A percentile compares a stretch with the other conserved stretches of the same genome.
These are phyloP conservation scores for Xylariaceae sp. DNA, from an alignment of 2,329 filamentous ascomycete genomes.

Conservation along the genomic window DNA sequence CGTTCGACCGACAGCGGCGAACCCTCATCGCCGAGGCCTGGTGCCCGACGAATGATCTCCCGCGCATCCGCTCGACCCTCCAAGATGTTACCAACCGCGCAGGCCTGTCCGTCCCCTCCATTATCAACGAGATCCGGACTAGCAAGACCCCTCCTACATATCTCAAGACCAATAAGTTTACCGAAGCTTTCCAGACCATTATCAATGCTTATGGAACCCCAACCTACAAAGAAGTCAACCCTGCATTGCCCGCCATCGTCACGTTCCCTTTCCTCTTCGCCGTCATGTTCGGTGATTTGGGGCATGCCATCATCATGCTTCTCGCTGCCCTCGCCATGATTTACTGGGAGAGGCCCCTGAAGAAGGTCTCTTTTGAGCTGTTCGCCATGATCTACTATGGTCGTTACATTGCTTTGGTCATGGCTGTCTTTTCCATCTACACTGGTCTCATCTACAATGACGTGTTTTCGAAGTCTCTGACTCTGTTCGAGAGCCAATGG, in stretches of 20 bases:
- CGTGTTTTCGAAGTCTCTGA: conserved; percentile 89
- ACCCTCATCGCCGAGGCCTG: conserved; percentile 97
- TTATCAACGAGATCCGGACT: conserved; percentile 95
- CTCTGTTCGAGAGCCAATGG: conserved; percentile 88
- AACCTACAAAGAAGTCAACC: conserved; percentile 96
- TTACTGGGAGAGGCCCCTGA: conserved; percentile 88
- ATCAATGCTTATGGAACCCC: conserved; percentile 98
- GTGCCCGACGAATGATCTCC: conserved; percentile 89
- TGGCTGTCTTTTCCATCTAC: conserved; percentile 96
- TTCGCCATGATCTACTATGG: conserved; percentile 99
- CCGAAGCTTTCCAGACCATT: conserved; percentile 96
- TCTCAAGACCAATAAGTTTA: conserved; percentile 98
- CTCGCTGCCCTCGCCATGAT: conserved; percentile 86
- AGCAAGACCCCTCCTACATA: conserved; percentile 98
- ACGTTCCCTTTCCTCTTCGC: conserved; percentile 99
- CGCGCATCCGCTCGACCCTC: conserved; percentile 85
- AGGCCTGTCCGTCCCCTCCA: conserved; percentile 93
- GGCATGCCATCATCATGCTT: conserved; percentile 89
- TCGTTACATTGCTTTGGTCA: conserved; percentile 96
- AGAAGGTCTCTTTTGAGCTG: conserved; percentile 89
- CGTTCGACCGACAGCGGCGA: conserved; percentile 91
- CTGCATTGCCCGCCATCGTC: conserved; percentile 88
- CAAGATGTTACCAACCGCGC: conserved; percentile 96
- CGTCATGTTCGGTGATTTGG: conserved; percentile 99
- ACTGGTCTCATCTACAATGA: conserved; percentile 98